phyloP scores from a whole-genome alignment of 495 filamentous ascomycete genomes.

The Podospora conica region DNA sequence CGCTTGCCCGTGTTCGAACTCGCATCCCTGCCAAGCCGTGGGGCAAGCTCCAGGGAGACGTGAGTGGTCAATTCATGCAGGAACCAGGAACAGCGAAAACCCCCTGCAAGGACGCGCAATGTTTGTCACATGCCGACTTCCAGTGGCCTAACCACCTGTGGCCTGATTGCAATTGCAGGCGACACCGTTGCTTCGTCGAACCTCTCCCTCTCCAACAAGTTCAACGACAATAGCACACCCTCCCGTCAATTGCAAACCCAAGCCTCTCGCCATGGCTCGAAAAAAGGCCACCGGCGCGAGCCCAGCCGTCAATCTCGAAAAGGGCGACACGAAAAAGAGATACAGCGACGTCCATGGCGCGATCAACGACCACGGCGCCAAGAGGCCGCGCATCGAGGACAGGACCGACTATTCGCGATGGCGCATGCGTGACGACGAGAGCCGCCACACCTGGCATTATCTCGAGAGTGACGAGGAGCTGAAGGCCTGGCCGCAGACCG shows the following conservation, averaged over 20 bases:
- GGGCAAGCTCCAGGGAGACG: background rate
- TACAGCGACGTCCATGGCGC: slow-evolving; percentile 24
- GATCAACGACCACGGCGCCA: slow-evolving; percentile 20
- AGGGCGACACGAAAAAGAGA: slow-evolving; percentile 29
- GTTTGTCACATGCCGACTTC: background rate
- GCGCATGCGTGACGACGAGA: slow-evolving; percentile 75
- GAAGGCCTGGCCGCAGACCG: slow-evolving; percentile 75
- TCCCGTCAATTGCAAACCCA: background rate
- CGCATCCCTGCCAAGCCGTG: background rate
- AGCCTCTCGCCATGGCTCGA: slow-evolving; percentile 13
- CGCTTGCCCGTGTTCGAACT: background rate
- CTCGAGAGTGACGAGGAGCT: slow-evolving; percentile 69
- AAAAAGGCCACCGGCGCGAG: slow-evolving; percentile 12
- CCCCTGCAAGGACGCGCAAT: background rate
- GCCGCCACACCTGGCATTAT: slow-evolving; percentile 91
- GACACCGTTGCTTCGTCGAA: background rate
- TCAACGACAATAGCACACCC: background rate
- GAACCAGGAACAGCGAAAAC: background rate
- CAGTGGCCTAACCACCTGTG: background rate
- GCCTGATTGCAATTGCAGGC: background rate
- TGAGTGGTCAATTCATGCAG: background rate
- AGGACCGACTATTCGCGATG: slow-evolving; percentile 74
- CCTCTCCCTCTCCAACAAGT: background rate
- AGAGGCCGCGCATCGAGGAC: slow-evolving; percentile 35
- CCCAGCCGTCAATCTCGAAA: slow-evolving; percentile 12